Percentiles rank a stretch among this genome's conserved stretches.
These are phyloP conservation scores for Sporothrix dimorphospora DNA, from an alignment of 2,329 filamentous ascomycete genomes.

Conservation along the genomic window DNA sequence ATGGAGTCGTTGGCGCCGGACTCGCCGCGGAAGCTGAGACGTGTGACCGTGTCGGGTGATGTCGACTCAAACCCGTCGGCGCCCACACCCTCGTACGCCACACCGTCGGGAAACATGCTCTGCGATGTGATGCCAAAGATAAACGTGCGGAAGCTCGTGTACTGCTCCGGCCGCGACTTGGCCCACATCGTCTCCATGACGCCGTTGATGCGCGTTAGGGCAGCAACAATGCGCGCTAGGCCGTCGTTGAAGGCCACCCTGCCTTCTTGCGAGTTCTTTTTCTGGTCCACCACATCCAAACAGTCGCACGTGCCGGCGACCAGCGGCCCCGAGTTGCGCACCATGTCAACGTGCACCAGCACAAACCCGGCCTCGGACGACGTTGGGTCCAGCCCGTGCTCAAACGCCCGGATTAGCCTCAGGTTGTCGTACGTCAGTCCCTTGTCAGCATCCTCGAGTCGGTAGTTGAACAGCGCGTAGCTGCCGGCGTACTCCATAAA, in stretches of 20 bases:
- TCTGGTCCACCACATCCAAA: conserved; percentile 52
- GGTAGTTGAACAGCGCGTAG: conserved; percentile 72
- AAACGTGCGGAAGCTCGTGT: conserved; percentile 91
- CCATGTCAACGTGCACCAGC: conserved; percentile 96
- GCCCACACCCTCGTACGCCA: conserved; percentile 83
- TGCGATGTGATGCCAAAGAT: conserved; percentile 95
- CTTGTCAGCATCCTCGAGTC: conserved; percentile 56
- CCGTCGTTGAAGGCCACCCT: conserved; percentile 66
- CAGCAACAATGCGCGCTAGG: conserved; percentile 62
- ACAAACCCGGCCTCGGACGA: conserved; percentile 95
- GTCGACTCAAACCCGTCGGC: conserved; percentile 45
- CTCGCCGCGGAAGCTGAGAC: conserved; percentile 82
- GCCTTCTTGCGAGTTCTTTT: conserved; percentile 41
- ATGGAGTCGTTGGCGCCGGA: conserved; percentile 94
- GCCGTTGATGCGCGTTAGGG: conserved; percentile 71
- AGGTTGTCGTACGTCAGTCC: conserved; percentile 69
- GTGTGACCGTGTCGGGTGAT: conserved; percentile 44
- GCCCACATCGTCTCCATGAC: conserved; percentile 93
- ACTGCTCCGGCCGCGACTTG: conserved; percentile 77
- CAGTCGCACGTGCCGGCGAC: conserved; percentile 72
- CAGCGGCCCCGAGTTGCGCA: conserved; percentile 78
- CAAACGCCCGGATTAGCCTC: conserved; percentile 86
- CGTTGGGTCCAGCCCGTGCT: conserved; percentile 80
- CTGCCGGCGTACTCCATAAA: conserved; percentile 85
- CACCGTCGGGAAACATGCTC: conserved; percentile 91